Evolutionary conservation across 2,329 filamentous ascomycete species (phyloP), one percentile per base, ranked within the genome.

Genomic region (Beauveria scarabaeidicola): DNA sequence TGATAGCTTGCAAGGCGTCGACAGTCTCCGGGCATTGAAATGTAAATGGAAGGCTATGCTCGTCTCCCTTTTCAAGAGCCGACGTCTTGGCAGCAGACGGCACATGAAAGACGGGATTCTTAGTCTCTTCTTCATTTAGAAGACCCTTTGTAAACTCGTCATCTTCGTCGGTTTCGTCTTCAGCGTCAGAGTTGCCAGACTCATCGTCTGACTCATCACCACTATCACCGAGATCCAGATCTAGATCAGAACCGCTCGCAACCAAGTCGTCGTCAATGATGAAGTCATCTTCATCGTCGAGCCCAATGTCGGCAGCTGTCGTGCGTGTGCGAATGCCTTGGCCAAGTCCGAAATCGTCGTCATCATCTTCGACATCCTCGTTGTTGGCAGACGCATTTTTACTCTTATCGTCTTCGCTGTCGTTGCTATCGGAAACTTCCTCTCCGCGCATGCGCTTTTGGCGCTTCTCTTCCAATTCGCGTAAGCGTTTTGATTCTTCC

Each of bases 211-310:
- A 78, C 27, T 81, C 80, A 11, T 79, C 77, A 25, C 80, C 78
- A 44, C 82, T 80, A 41, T 78, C 80, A 8, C 81, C 74, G 5
- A 78, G 75, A 29, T 87, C 83, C n/a, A 85, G 68, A 43, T 87
- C 85, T 6, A 85, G 68, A 43, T 87, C 85, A 6, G 90, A 93
- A 41, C 86, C 89, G 65, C 87, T 92, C 13, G 91, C 91, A 38
- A 97, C 82, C 17, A 97, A 80, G 68, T 96, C 88, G 63, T 94
- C 90, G 61, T 97, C 93, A 63, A 97, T 86, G 27, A 93, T 71
- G 67, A 97, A 97, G 66, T 97, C 91, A 66, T 97, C 93, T 69
- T 97, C 93, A 66, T 97, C 93, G 64, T 96, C 91, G 38, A 96
- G 87, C 6, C 86, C 89, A 19, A 91, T 72, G 61, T 87, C 81